Conservation (phyloP, 352 stramenopile genomes). For the Peronospora destructor region DNA sequence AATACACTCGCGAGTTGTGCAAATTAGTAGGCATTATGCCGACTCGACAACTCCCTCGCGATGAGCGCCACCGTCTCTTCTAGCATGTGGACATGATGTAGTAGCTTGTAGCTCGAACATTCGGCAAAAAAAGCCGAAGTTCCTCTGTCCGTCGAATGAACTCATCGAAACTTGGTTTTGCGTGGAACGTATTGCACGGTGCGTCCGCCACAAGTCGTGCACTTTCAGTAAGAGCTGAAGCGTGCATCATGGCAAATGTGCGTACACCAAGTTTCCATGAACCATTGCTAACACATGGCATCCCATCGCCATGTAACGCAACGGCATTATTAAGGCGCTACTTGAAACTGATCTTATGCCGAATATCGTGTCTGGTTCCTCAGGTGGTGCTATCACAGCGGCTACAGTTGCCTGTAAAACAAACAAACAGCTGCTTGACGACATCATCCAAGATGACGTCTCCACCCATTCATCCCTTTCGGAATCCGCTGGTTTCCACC, state of each 20-base stretch:
- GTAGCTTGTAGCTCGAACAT: constrained; percentile 1
- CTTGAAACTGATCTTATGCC: constrained; percentile 85
- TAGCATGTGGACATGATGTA: constrained; percentile 60
- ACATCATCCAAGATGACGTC: constrained; percentile 52
- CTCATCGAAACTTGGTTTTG: constrained; percentile 60
- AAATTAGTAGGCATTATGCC: constrained; percentile 43
- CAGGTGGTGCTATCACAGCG: constrained; percentile 87
- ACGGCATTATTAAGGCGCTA: constrained; percentile 89
- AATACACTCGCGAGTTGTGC: constrained; percentile 51
- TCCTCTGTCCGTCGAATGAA: constrained; percentile 52
- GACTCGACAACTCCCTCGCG: constrained; percentile 37
- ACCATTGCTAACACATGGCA: too few relatives aligned
- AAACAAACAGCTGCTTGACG: constrained; percentile 75
- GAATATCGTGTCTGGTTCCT: constrained; percentile 91
- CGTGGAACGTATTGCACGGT: constrained; percentile 75
- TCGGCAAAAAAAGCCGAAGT: too few relatives aligned
- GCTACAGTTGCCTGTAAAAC: constrained; percentile 82
- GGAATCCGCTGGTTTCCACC: constrained; percentile 80
- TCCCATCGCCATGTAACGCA: constrained; percentile 92
- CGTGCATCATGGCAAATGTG: constrained; percentile 56
- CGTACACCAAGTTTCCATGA: too few relatives aligned
- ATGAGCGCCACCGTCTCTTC: constrained; percentile 65
- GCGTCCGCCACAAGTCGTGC: constrained; percentile 51
- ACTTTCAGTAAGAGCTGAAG: constrained; percentile 24
- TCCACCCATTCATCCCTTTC: constrained; percentile 42